Evolutionary conservation across 805 yeast genomes (phyloP), one percentile per base, ranked within the genome.

Genomic region (Jamesozyma rosinii): DNA sequence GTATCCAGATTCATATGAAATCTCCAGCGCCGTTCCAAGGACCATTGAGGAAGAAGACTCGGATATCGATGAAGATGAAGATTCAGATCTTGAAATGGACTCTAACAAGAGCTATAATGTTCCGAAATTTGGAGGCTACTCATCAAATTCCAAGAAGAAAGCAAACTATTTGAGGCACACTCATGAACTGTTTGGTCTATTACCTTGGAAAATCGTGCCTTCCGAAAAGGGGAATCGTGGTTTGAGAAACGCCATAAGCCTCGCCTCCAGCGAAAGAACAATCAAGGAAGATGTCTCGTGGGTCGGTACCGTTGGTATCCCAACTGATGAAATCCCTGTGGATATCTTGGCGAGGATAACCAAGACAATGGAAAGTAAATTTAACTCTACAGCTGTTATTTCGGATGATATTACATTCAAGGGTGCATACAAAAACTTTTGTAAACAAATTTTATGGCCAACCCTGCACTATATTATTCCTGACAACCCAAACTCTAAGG

Each of bases 391-490:
- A 45, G 77, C 87, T 0, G 84, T 88, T 2, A 77, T 76, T 46
- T 79, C 90, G 2, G 76, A 76, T 50, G 97, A 92, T 62, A 64
- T 76, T 26, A 79, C 87, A 1, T 86, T 87, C 53, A 83, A 83
- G 55, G 97, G 97, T 18, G 95, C 89, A 58, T 92, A 92, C 63
- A 79, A 78, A 45, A 84, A 86, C 41, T 92, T 83, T 61, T 90
- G 97, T 63, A 92, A 92, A 63, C 94, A 89, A 56, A 85, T 92
- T 33, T 68, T 92, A 48, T 92, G 97, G 97, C 98, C 98, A 27
- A 86, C 96, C 2, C 72, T 92, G 49, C 85, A 79, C 43, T 92
- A 92, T 59, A 96, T 90, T 62, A 85, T 90, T 32, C 97, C 97
- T 0, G 97, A 92, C 62, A 81, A 89, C 57, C 94, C 96, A 41